phyloP scores from a whole-genome alignment of 352 stramenopile species.

The Phytophthora hybrid region DNA sequence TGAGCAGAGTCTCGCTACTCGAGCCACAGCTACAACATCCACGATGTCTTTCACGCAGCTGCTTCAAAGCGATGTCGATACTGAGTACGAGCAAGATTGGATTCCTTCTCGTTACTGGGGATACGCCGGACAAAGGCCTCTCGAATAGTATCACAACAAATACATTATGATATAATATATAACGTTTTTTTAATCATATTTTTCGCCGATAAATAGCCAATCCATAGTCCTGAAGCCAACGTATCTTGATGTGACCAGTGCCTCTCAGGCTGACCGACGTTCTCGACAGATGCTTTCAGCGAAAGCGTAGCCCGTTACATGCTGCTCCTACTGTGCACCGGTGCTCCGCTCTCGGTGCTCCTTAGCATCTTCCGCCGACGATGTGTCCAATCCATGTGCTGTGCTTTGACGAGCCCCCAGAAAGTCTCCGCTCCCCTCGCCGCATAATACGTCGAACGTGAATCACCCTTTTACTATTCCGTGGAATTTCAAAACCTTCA shows the following conservation, averaged over 20 bases:
- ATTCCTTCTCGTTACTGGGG: no score
- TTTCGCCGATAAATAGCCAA: no score
- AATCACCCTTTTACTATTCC: slow-evolving; percentile 7
- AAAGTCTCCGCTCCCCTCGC: slow-evolving; percentile 8
- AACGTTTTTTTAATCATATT: no score
- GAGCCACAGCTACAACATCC: background rate
- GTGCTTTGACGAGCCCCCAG: background rate
- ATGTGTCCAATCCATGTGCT: slow-evolving; percentile 20
- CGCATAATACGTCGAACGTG: background rate
- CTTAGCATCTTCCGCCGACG: background rate
- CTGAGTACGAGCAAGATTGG: background rate
- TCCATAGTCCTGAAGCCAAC: background rate
- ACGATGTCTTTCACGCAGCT: background rate
- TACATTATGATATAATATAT: no score
- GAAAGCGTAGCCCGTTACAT: no score
- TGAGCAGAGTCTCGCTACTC: background rate
- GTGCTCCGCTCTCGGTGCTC: no score
- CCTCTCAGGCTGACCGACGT: no score
- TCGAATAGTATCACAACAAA: no score
- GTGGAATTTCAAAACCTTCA: background rate
- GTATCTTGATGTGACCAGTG: no score
- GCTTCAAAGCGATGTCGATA: background rate
- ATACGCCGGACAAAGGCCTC: no score
- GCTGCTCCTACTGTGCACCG: no score
- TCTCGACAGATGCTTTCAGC: no score